A percentile compares a stretch with the other conserved stretches of the same genome.
These are phyloP conservation scores for Beauveria scarabaeidicola DNA, from an alignment of 2,329 filamentous ascomycete species.

Conservation along the genomic window DNA sequence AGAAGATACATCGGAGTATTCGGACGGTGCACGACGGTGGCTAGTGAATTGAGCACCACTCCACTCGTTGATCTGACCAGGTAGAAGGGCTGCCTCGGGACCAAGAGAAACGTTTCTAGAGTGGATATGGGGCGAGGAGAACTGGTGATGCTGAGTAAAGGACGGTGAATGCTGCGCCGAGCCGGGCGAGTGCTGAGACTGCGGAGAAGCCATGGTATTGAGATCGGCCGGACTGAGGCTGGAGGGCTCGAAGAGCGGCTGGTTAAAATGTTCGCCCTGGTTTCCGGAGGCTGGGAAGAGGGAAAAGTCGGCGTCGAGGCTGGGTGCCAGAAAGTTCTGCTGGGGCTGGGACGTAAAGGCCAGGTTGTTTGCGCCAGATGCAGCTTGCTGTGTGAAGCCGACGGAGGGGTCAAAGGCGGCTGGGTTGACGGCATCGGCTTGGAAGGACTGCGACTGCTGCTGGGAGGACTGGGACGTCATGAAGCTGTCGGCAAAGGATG, in stretches of 20 bases:
- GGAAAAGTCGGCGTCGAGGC: constrained; percentile 52
- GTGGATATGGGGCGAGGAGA: constrained; percentile 42
- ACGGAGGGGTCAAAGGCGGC: constrained; percentile 33
- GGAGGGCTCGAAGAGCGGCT: constrained; percentile 49
- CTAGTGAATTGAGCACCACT: constrained; percentile 57
- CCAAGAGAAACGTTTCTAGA: constrained; percentile 50
- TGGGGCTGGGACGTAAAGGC: constrained; percentile 34
- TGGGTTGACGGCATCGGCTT: constrained; percentile 17
- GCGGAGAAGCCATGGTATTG: constrained; percentile 46
- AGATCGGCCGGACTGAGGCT: constrained; percentile 39
- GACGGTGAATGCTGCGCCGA: constrained; percentile 50
- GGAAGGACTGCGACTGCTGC: constrained; percentile 24
- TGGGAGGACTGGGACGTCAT: constrained; percentile 28
- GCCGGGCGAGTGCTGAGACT: constrained; percentile 45
- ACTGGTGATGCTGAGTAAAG: constrained; percentile 45
- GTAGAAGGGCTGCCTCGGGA: constrained; percentile 48
- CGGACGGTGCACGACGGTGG: constrained; percentile 82
- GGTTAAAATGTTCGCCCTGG: constrained; percentile 49
- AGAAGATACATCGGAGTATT: constrained; percentile 85
- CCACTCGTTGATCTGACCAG: constrained; percentile 46
- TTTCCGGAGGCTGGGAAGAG: constrained; percentile 49
- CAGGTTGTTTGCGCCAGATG: constrained; percentile 22
- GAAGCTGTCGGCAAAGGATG: constrained; percentile 39
- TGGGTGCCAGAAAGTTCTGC: constrained; percentile 39
- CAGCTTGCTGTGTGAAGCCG: constrained; percentile 35